phyloP scores from a whole-genome alignment of 1,284 basidiomycete genomes.

The Heterobasidion parviporum region DNA sequence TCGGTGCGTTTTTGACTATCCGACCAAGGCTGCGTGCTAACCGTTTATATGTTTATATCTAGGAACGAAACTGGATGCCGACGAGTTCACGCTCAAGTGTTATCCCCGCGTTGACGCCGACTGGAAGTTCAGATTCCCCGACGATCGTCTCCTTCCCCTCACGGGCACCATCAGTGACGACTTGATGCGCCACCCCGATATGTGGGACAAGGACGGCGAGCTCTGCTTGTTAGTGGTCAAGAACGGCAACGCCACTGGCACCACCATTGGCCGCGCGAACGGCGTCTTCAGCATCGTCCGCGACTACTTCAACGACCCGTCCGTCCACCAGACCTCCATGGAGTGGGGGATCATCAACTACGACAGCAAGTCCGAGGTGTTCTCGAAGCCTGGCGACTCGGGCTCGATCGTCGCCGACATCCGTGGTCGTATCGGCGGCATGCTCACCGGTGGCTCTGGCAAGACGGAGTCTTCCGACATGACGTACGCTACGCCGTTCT shows the following conservation, averaged over 20 bases:
- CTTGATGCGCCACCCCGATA: constrained; percentile 20
- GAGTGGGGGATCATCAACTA: constrained; percentile 19
- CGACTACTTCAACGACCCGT: constrained; percentile 18
- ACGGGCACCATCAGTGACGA: constrained; percentile 22
- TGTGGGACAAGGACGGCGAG: constrained; percentile 15
- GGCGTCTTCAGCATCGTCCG: constrained; percentile 22
- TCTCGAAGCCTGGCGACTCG: constrained; percentile 28
- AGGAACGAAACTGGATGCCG: constrained; percentile 18
- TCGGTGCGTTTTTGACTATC: constrained; percentile 18
- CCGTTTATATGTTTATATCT: neutral
- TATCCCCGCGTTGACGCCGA: constrained; percentile 10
- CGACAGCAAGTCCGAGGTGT: constrained; percentile 19
- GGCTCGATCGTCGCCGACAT: constrained; percentile 23
- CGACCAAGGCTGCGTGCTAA: neutral
- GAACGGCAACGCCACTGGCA: constrained; percentile 20
- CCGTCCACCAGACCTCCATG: constrained; percentile 18
- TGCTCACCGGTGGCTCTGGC: constrained; percentile 24
- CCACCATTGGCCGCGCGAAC: constrained; percentile 23
- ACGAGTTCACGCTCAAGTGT: constrained; percentile 16
- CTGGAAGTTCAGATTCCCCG: constrained; percentile 25
- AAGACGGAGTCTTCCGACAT: constrained; percentile 16
- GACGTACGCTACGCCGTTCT: constrained; percentile 23
- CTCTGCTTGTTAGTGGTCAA: constrained; percentile 25
- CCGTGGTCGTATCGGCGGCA: constrained; percentile 17
- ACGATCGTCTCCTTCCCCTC: constrained; percentile 19